A percentile compares a stretch with the other conserved stretches of the same genome.
phyloP scores from a whole-genome alignment of 2,329 filamentous ascomycete genomes.

The Alternaria conjuncta region DNA sequence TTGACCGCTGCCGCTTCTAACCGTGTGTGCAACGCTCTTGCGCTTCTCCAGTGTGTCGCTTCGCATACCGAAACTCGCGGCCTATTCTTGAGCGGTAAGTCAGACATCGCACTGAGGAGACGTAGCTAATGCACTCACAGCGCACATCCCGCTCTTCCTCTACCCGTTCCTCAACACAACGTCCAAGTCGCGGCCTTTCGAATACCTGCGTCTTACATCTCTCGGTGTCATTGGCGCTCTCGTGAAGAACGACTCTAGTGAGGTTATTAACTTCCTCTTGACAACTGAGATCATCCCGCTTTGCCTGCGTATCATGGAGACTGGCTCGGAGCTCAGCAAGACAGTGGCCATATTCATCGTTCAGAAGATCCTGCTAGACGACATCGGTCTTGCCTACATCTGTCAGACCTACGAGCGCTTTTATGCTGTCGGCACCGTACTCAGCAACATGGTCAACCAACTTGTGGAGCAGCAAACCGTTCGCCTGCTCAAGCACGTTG shows the following conservation, averaged over 20 bases:
- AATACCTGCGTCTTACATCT: conserved; percentile 94
- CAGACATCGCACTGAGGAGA: not conserved
- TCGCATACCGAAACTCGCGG: conserved; percentile 96
- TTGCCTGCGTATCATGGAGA: conserved; percentile 98
- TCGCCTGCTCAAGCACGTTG: conserved; percentile 93
- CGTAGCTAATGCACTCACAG: conserved; percentile 55
- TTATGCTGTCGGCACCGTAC: conserved; percentile 94
- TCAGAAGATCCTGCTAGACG: conserved; percentile 96
- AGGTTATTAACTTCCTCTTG: conserved; percentile 98
- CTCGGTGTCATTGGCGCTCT: conserved; percentile 95
- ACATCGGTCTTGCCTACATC: conserved; percentile 96
- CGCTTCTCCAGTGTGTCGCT: conserved; percentile 93
- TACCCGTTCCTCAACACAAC: conserved; percentile 99
- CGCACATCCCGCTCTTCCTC: conserved; percentile 95
- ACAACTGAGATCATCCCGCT: conserved; percentile 98
- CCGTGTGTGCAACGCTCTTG: conserved; percentile 94
- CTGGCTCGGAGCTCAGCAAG: conserved; percentile 96
- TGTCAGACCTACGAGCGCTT: conserved; percentile 99
- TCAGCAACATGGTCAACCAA: conserved; percentile 98
- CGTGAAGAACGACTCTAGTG: conserved; percentile 97
- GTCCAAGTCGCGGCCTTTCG: conserved; percentile 95
- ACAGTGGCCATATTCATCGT: conserved; percentile 99
- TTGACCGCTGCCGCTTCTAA: conserved; percentile 97
- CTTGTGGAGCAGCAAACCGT: conserved; percentile 98
- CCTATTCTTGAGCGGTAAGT: conserved; percentile 84